Evolutionary conservation across 441 rosid species (phyloP), one percentile per base, ranked within the genome.

Genomic region (Populus tomentosa): DNA sequence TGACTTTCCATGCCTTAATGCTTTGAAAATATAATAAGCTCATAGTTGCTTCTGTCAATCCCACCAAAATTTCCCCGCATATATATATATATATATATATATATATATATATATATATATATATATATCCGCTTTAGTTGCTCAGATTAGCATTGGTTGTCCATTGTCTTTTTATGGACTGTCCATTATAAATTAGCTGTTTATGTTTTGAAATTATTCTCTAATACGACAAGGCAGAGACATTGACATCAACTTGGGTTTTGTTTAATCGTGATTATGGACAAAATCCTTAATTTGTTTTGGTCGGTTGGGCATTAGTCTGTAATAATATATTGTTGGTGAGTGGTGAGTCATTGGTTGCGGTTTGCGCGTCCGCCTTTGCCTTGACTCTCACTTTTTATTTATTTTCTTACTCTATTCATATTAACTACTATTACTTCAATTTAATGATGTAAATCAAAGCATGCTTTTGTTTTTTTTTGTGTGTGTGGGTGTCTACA

Each of bases 171-270:
- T 38, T 38, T 38, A 38, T 38, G 42, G 42, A 38, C 42, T 38
- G 42, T 71, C 81, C 73, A 82, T 66, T 78, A 33, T 79, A 24
- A 59, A 83, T 79, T 74, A 84, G 85, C 84, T 86, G 87, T 80
- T 84, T 72, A 76, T 83, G 79, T 73, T 82, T 76, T 74, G 72
- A 71, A 78, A 67, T 72, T 73, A 69, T 85, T 81, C 82, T 73
- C 74, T 32, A 80, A 84, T 28, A 74, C 74, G 82, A 88, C 89
- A 86, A 70, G 59, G 53, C 69, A 80, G 72, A 61, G 82, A 73
- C 84, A n/a, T 80, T 69, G 78, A 77, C 84, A 71, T 71, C 36
- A 64, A 26, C 32, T 28, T 11, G 67, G 50, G 3, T 8, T 75
- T 67, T 68, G 67, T 75, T 79, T 68, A 78, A 50, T 24, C 21